Base-by-base conservation (phyloP, 2,329 filamentous ascomycete species). In the Parascedosporium putredinis region DNA sequence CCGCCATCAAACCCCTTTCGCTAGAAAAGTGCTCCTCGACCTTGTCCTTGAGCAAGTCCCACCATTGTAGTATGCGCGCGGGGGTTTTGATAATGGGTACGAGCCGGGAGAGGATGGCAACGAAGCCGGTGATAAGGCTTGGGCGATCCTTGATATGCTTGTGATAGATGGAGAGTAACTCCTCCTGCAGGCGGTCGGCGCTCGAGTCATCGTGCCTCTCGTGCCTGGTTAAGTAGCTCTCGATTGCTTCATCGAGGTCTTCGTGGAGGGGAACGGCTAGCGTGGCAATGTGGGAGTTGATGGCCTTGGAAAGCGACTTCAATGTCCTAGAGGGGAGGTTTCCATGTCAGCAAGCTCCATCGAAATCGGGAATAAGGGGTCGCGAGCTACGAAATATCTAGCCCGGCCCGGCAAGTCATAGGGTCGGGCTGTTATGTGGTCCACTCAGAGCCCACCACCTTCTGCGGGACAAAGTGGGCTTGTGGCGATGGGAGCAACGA, bases 171-270 rank as follows among this genome's bases (percentile, higher is more conserved):
- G 72, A 65, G 36, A 83, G 68, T 6, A 93, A 73, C 57, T 89
- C 86, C 36, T 88, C 84, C 54, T 88, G 81, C 47, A 89, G 72
- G 51, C 82, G 79, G 55, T 87, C 83, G n/a, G 80, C 75, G 36
- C 80, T 74, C 50, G 73, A 67, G 47, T 88, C 84, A 58, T 90
- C 86, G 55, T 79, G 75, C 56, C 77, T 76, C 50, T 77, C 69
- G 61, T 87, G 80, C 58, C 80, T 82, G 43, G 81, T 76, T 46
- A 88, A 71, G 64, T 88, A 91, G 52, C 69, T 70, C 50, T 81
- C 73, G 54, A 90, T 81, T 48, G 78, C 70, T 36, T 74, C 67
- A 55, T 73, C 64, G 48, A 88, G 69, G 51, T 84, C 78, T 55
- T 83, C 74, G 44, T 86, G 83, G 1, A 90, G 75, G 7, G 85